A percentile compares a stretch with the other conserved stretches of the same genome.
Evolutionary conservation across 495 filamentous ascomycete genomes (phyloP).

Genomic region (Rhypophila decipiens): DNA sequence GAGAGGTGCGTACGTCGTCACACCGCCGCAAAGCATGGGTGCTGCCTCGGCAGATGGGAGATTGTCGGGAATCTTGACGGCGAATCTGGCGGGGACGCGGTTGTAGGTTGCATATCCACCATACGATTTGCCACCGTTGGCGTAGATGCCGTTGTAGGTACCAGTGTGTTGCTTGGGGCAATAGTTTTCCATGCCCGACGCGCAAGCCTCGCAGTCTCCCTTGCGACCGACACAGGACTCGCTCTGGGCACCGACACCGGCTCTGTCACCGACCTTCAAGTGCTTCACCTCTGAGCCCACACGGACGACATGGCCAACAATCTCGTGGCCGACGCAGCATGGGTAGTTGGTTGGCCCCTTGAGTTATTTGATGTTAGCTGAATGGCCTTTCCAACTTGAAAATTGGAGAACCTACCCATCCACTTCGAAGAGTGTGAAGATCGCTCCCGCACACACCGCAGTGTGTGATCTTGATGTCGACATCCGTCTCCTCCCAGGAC

Average conservation of each 20-base stretch:
- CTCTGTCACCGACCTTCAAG: slow-evolving; percentile 72
- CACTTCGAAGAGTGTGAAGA: slow-evolving; percentile 66
- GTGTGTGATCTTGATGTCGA: slow-evolving; percentile 73
- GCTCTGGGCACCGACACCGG: slow-evolving; percentile 80
- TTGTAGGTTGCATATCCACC: slow-evolving; percentile 69
- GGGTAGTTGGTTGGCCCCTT: slow-evolving; percentile 61
- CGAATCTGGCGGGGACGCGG: slow-evolving; percentile 69
- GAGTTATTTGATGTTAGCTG: not conserved
- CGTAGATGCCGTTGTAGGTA: slow-evolving; percentile 67
- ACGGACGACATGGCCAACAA: slow-evolving; percentile 68
- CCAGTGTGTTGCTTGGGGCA: slow-evolving; percentile 50
- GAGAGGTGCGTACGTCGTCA: slow-evolving; percentile 73
- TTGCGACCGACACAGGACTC: slow-evolving; percentile 51
- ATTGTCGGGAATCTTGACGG: slow-evolving; percentile 67
- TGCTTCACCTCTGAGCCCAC: slow-evolving; percentile 52
- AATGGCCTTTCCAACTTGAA: not conserved
- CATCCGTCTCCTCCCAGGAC: slow-evolving; percentile 67
- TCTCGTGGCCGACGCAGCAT: slow-evolving; percentile 76
- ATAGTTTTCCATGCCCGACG: slow-evolving; percentile 56
- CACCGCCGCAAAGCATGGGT: slow-evolving; percentile 81
- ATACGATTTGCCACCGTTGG: slow-evolving; percentile 54
- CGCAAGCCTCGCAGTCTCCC: slow-evolving; percentile 62
- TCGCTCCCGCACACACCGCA: slow-evolving; percentile 82
- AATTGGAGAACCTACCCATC: slow-evolving; percentile 48
- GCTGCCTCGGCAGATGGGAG: slow-evolving; percentile 51